A percentile compares a stretch with the other conserved stretches of the same genome.
phyloP scores from a whole-genome alignment of 2,329 filamentous ascomycete species.

The Lecanicillium sp. region DNA sequence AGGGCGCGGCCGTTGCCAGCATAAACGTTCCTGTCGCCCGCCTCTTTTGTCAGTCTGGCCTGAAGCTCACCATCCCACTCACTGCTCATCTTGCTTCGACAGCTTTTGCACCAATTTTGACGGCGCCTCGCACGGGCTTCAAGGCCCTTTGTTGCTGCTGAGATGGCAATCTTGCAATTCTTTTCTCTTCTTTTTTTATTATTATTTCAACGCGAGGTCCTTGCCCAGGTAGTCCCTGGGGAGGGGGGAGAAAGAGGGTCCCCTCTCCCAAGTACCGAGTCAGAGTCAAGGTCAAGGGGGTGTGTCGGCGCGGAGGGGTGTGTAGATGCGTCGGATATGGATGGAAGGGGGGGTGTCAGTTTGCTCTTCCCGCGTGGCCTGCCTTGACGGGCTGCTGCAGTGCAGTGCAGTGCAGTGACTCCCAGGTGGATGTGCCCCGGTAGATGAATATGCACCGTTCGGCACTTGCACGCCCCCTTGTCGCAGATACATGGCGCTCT shows the following conservation, averaged over 20 bases:
- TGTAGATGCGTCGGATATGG: background rate
- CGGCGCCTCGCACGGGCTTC: constrained; percentile 1
- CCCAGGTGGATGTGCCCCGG: too few relatives aligned
- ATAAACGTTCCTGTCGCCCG: background rate
- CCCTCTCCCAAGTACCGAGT: constrained; percentile 3
- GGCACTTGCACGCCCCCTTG: too few relatives aligned
- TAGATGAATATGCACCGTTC: too few relatives aligned
- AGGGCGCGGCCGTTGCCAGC: background rate
- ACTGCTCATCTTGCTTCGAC: constrained; percentile 1
- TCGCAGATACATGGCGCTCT: too few relatives aligned
- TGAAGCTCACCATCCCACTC: background rate
- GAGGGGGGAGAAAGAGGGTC: background rate
- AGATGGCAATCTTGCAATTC: background rate
- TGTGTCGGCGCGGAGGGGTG: background rate
- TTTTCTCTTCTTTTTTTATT: constrained; percentile 1
- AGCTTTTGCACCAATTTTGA: background rate
- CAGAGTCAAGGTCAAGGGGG: background rate
- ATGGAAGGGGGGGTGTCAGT: background rate
- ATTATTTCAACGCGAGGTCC: background rate
- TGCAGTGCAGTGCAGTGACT: too few relatives aligned
- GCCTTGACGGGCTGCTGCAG: too few relatives aligned
- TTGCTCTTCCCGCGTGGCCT: too few relatives aligned
- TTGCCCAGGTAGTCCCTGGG: background rate
- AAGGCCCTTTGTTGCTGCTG: too few relatives aligned
- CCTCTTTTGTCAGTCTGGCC: background rate